Base-by-base conservation (phyloP, 768 basidiomycete genomes). In the Rhizopogon rudus region DNA sequence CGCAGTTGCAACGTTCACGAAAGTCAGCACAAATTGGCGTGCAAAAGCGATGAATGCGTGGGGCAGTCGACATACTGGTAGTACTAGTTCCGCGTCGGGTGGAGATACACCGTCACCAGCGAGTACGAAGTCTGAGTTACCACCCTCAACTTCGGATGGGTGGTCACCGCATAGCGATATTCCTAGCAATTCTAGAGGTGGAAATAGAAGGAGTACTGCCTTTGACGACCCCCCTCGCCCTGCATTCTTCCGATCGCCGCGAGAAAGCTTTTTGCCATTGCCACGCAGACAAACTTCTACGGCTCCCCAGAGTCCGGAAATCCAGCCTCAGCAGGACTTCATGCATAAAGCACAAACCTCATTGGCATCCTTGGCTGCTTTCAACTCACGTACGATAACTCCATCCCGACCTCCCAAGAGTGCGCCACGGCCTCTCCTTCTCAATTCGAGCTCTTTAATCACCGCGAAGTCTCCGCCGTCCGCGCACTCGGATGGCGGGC, bases 1-100 rank as follows among this genome's bases (percentile, higher is more conserved):
- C 62, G 72, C 88, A 1, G 75, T 83, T 39, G 89, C 90, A 12
- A 76, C 80, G 1, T 69, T 91, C 14, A 75, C 90, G 2, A 92
- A 89, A 70, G 83, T 79, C 52, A 84, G 88, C 67, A 86, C 80
- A 25, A 91, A 91, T 58, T 88, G 84, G 85, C 79, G 81, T 17
- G 87, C 87, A 17, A 84, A 77, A 60, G 83, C 84, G 61, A 56
- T 70, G 45, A 60, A 62, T 42, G 69, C 65, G 14, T 72, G 69
- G 71, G 51, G 61, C 22, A 62, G 57, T 39, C 67, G 62, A 40
- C 59, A 57, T 44, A 20, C 20, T 20, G 1, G 20, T 20, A 63
- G 16, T 33, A 66, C 52, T 25, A 25, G 4, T 48, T 35, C 51
- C 29, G 37, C 53, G 6, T 41, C 41, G 13, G 12, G 14, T 0